Evolutionary conservation across 202 grass and related monocot genomes (phyloP).

Genomic region (Eragrostis tef): DNA sequence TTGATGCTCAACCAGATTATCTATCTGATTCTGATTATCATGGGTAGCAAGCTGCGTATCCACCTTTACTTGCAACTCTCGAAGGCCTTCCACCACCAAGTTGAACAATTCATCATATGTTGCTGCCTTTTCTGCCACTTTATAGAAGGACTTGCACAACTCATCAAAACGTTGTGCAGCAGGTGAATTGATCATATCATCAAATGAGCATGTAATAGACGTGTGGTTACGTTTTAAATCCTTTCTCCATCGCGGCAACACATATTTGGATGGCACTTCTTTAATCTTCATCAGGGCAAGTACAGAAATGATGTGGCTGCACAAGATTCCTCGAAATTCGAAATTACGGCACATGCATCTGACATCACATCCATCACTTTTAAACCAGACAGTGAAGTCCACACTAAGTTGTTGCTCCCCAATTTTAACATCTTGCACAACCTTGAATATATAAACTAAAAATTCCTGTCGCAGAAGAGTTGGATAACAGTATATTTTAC

Average conservation of each 20-base stretch:
- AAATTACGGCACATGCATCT: slow-evolving; percentile 37
- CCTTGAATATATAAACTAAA: slow-evolving; percentile 48
- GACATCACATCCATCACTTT: slow-evolving; percentile 41
- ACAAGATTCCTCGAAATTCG: slow-evolving; percentile 17
- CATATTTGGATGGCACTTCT: slow-evolving; percentile 23
- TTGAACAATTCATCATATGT: not conserved
- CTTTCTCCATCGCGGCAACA: slow-evolving; percentile 29
- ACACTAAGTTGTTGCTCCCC: slow-evolving; percentile 43
- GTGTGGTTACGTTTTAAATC: not conserved
- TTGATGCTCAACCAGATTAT: slow-evolving; percentile 8
- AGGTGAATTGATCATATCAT: not conserved
- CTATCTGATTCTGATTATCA: not conserved
- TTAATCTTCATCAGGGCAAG: slow-evolving; percentile 25
- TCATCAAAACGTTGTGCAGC: not conserved
- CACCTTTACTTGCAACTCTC: slow-evolving; percentile 3
- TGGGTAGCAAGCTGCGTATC: not conserved
- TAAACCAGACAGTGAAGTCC: slow-evolving; percentile 49
- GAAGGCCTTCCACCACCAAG: not conserved
- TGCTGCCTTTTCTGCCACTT: slow-evolving; percentile 18
- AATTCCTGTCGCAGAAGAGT: slow-evolving; percentile 56
- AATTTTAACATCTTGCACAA: slow-evolving; percentile 61
- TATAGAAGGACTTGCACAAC: slow-evolving; percentile 32
- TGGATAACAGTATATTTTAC: slow-evolving; percentile 57
- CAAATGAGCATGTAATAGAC: not conserved
- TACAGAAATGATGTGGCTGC: slow-evolving; percentile 22